Conservation (phyloP, 352 stramenopile species). For the Elongisporangium anandrum region DNA sequence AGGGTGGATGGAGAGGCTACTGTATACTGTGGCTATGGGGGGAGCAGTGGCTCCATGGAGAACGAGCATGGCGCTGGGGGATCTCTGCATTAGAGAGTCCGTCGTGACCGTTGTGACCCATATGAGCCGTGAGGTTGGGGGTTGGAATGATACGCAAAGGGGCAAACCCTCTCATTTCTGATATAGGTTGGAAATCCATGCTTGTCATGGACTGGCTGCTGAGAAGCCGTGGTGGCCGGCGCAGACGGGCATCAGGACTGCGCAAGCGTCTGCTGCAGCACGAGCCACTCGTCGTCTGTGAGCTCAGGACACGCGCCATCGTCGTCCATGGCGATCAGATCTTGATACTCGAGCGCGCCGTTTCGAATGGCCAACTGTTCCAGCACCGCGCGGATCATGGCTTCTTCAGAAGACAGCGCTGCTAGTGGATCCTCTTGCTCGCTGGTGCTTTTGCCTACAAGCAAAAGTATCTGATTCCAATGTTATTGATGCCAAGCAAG, state of each 20-base stretch:
- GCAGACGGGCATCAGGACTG: not conserved
- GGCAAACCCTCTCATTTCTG: not conserved
- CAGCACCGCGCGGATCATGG: constrained; percentile 16
- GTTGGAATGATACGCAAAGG: not conserved
- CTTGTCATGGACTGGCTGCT: not conserved
- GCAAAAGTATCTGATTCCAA: constrained; percentile 13
- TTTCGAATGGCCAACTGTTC: constrained; percentile 17
- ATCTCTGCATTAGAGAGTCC: no score
- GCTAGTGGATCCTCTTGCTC: constrained; percentile 3
- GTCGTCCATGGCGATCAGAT: not conserved
- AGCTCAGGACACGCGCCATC: constrained; percentile 5
- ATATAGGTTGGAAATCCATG: not conserved
- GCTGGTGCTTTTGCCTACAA: not conserved
- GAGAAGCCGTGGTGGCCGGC: no score
- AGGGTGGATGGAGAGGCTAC: no score
- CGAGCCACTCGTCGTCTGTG: constrained; percentile 18
- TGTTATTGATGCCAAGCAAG: not conserved
- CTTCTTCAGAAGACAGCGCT: constrained; percentile 7
- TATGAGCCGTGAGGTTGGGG: not conserved
- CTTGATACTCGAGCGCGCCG: not conserved
- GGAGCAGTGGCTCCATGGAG: not conserved
- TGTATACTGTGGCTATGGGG: not conserved
- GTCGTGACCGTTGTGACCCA: not conserved
- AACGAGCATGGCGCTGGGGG: no score
- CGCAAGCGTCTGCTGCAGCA: constrained; percentile 21